Evolutionary conservation across 345 rosid genomes (phyloP).

Genomic region (Salix exigua): DNA sequence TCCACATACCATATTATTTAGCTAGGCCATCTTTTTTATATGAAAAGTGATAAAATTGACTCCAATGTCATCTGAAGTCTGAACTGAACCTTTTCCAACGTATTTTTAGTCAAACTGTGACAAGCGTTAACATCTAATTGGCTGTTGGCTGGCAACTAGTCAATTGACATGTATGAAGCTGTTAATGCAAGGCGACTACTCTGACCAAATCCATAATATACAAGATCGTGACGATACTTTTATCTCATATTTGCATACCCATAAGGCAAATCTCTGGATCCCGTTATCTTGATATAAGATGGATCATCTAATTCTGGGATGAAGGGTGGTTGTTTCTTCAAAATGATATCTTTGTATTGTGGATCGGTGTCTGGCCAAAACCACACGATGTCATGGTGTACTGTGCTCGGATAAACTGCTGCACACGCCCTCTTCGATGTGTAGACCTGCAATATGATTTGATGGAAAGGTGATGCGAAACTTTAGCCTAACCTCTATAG

Average conservation of each 20-base stretch:
- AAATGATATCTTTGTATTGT: slow-evolving; percentile 53
- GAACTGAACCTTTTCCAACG: too few species aligned
- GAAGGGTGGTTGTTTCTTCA: slow-evolving; percentile 63
- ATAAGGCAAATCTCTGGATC: slow-evolving; percentile 72
- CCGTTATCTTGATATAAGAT: slow-evolving; percentile 52
- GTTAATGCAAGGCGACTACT: too few species aligned
- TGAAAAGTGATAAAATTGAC: too few species aligned
- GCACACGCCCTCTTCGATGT: slow-evolving; percentile 75
- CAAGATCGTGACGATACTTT: not conserved
- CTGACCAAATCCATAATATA: too few species aligned
- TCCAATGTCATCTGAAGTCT: too few species aligned
- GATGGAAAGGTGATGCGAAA: not conserved
- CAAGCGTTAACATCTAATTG: too few species aligned
- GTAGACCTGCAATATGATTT: slow-evolving; percentile 44
- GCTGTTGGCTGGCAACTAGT: too few species aligned
- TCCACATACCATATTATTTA: too few species aligned
- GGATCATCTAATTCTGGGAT: slow-evolving; percentile 78
- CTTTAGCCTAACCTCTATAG: not conserved
- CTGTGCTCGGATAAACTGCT: slow-evolving; percentile 62
- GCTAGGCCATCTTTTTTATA: too few species aligned
- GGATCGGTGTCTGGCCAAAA: slow-evolving; percentile 90
- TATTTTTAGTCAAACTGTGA: too few species aligned
- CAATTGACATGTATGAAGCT: too few species aligned
- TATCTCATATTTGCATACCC: slow-evolving; percentile 42
- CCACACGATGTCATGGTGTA: slow-evolving; percentile 83